Base-by-base conservation (phyloP, 164 flowering plant genomes). In the Magnolia kwangsiensis region DNA sequence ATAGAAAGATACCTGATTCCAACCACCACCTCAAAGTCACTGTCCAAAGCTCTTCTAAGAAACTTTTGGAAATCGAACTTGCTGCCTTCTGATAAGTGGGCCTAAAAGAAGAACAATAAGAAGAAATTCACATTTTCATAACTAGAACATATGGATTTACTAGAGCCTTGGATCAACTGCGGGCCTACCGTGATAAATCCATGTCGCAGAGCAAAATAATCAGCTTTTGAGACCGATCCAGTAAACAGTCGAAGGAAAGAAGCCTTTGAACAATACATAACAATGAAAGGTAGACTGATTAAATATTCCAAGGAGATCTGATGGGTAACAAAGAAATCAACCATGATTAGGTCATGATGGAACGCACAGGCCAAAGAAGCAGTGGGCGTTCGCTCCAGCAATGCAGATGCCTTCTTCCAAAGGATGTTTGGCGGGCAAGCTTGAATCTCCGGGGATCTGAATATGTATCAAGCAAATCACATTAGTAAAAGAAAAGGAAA, bases 191-290 rank as follows among this genome's bases (percentile, higher is more conserved):
- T 80, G 19, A 89, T 88, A 81, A 92, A 92, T 51, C 96, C 96
- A 82, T 87, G 90, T 10, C 96, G 87, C 18, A 92, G 92, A 73
- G 86, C 87, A 55, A 90, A 76, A 50, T 92, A 92, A 72, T 92
- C 96, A 19, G 82, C 83, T 83, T 81, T 89, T 65, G 84, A 84
- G 19, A 92, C 87, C 0, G 92, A 88, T 24, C 75, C 78, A 63
- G 69, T 80, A 76, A 89, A 90, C 63, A 88, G 91, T 50, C 91
- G 78, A 50, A 88, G 27, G 73, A 90, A 88, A 81, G 82, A 83
- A 61, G 75, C 91, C 96, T 91, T 81, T 67, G 27, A 51, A 51
- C 8, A 10, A 67, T 27, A 19, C 13, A 24, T 31, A n/a, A 31
- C 37, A 16, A 29, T 9, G 4, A 18, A 73, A 29, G 63, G 20